These are phyloP conservation scores for Hemisphaericaspora subhashii DNA, from an alignment of 1,139 yeast species.

Conservation along the genomic window DNA sequence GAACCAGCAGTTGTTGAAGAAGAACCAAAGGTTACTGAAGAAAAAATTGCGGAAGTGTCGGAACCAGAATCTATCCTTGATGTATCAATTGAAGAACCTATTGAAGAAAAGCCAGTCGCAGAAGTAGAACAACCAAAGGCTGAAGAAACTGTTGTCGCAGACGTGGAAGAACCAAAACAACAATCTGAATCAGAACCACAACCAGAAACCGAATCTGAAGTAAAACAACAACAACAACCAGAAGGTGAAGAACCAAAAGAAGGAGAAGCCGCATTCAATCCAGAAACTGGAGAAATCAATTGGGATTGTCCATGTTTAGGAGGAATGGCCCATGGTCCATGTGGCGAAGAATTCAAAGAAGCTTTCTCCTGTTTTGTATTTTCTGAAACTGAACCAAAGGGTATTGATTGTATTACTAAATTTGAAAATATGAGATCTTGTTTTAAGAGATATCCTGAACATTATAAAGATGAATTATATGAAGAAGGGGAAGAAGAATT, in stretches of 20 bases:
- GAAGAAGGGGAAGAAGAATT: conserved; percentile 56
- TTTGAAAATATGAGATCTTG: conserved; percentile 93
- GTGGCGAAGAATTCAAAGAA: conserved; percentile 96
- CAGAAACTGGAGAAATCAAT: conserved; percentile 98
- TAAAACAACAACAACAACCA: conserved; percentile 6
- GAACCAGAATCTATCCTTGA: no score
- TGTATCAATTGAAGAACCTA: not conserved
- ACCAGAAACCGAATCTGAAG: conserved; percentile 19
- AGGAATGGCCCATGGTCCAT: conserved; percentile 98
- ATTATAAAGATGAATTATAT: conserved; percentile 87
- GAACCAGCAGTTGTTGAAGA: conserved; percentile 4
- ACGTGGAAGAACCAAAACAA: conserved; percentile 3
- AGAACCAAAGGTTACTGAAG: conserved; percentile 1
- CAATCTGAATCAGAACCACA: not conserved
- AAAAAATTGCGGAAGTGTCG: not conserved
- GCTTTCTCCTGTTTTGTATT: conserved; percentile 96
- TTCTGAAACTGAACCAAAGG: conserved; percentile 95
- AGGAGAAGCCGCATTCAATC: conserved; percentile 77
- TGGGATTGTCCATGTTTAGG: conserved; percentile 99
- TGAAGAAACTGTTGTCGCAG: not conserved
- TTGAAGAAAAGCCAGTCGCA: conserved; percentile 1
- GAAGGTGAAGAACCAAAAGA: conserved; percentile 21
- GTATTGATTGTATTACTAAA: conserved; percentile 92
- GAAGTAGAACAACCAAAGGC: not conserved
- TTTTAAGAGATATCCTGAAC: conserved; percentile 91